phyloP scores from a whole-genome alignment of 176 grass and related monocot genomes.

The Paspalum notatum region DNA sequence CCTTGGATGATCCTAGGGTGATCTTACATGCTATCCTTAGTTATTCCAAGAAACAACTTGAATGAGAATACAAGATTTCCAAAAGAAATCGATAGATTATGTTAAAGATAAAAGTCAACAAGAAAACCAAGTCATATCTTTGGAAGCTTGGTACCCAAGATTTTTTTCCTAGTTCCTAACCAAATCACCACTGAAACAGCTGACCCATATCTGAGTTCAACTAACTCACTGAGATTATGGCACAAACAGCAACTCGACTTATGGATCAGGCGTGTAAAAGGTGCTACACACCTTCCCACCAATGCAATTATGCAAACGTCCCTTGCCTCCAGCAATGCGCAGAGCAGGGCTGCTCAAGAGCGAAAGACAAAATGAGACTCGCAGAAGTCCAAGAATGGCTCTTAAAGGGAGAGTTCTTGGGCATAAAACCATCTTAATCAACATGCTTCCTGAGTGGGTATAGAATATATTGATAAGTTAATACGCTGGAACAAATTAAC shows the following conservation, averaged over 20 bases:
- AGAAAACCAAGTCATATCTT: not conserved
- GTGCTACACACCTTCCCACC: slow-evolving; percentile 26
- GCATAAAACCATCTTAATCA: slow-evolving; percentile 46
- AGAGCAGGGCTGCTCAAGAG: slow-evolving; percentile 3
- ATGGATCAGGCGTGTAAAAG: not conserved
- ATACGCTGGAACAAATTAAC: slow-evolving; percentile 42
- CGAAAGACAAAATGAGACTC: not conserved
- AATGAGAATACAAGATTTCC: not conserved
- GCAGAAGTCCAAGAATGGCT: not conserved
- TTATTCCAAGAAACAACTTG: slow-evolving; percentile 21
- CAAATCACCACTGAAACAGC: slow-evolving; percentile 28
- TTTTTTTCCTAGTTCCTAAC: slow-evolving; percentile 22
- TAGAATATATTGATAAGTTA: slow-evolving; percentile 52
- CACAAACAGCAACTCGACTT: slow-evolving; percentile 21
- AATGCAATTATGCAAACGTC: slow-evolving; percentile 10
- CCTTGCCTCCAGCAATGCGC: slow-evolving; percentile 9
- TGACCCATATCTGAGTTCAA: slow-evolving; percentile 21
- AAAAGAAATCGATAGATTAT: slow-evolving; percentile 12
- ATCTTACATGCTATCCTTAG: slow-evolving; percentile 11
- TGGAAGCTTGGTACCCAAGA: not conserved
- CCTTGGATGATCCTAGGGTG: slow-evolving; percentile 10
- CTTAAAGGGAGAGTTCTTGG: slow-evolving; percentile 32
- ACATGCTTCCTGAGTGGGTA: slow-evolving; percentile 44
- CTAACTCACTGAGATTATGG: slow-evolving; percentile 1
- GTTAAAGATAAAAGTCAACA: not conserved